Percentiles rank a stretch among this genome's conserved stretches.
Conservation (phyloP, 2,329 filamentous ascomycete species). For the Neopestalotiopsis sp. region DNA sequence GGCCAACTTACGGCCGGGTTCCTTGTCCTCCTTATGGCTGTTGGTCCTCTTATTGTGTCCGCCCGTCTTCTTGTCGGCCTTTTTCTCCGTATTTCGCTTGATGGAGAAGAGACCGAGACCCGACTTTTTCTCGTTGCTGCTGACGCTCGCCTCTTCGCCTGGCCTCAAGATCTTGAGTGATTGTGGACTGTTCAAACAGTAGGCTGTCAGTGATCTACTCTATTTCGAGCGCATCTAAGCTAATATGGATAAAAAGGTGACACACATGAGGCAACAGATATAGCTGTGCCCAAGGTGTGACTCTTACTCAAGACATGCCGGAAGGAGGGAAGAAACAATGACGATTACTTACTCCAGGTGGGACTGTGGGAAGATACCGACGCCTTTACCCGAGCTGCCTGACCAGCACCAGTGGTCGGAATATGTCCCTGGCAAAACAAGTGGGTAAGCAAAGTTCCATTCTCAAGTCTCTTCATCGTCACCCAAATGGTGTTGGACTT, state of each 20-base stretch:
- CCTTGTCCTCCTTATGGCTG: background rate
- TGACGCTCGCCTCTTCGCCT: slow-evolving; percentile 31
- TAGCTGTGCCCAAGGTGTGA: too few relatives aligned
- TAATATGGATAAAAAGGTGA: too few relatives aligned
- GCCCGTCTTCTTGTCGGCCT: background rate
- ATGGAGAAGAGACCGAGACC: slow-evolving; percentile 15
- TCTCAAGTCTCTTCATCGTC: too few relatives aligned
- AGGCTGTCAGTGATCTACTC: too few relatives aligned
- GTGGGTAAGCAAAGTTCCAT: background rate
- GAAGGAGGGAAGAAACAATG: too few relatives aligned
- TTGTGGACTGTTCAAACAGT: slow-evolving; percentile 19
- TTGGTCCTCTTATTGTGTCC: background rate
- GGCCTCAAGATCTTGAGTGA: slow-evolving; percentile 32
- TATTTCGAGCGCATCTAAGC: too few relatives aligned
- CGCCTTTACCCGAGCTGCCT: slow-evolving; percentile 37
- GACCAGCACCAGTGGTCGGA: slow-evolving; percentile 42
- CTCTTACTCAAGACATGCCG: too few relatives aligned
- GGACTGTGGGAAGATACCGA: slow-evolving; percentile 39
- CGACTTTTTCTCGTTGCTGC: slow-evolving; percentile 36
- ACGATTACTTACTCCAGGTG: slow-evolving; percentile 31
- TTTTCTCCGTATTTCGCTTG: slow-evolving; percentile 16
- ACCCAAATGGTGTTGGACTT: slow-evolving; percentile 20
- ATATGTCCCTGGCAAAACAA: slow-evolving; percentile 32
- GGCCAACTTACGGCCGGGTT: slow-evolving; percentile 13
- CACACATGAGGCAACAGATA: too few relatives aligned